Conservation (phyloP, 805 yeast genomes). For the Metschnikowia sp. region DNA sequence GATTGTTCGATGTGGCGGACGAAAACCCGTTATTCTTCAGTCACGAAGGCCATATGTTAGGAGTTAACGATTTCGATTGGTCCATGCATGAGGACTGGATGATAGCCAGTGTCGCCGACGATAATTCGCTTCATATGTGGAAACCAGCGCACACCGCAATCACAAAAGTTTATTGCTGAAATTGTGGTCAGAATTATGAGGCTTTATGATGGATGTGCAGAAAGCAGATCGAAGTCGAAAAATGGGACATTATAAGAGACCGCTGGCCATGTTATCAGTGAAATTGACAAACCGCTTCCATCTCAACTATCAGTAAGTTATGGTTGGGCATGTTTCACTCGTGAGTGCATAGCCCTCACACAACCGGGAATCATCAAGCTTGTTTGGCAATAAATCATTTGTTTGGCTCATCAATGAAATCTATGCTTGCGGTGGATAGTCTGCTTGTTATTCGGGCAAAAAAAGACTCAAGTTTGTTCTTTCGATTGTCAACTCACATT, state of each 20-base stretch:
- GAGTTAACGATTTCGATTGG: slow-evolving; percentile 84
- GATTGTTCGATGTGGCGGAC: slow-evolving; percentile 52
- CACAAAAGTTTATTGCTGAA: not conserved
- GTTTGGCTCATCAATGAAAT: too few species aligned
- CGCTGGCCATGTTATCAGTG: too few species aligned
- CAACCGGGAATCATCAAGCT: too few species aligned
- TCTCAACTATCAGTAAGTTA: not conserved
- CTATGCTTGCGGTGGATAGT: too few species aligned
- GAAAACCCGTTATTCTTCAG: slow-evolving; percentile 46
- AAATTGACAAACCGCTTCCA: too few species aligned
- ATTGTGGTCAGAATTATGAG: too few species aligned
- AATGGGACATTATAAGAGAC: not conserved
- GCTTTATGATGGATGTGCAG: too few species aligned
- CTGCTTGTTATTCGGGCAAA: too few species aligned
- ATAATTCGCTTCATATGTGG: slow-evolving; percentile 87
- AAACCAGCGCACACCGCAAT: slow-evolving; percentile 44
- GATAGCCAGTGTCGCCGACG: slow-evolving; percentile 76
- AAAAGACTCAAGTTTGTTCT: too few species aligned
- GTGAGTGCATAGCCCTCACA: not conserved
- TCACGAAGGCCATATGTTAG: slow-evolving; percentile 87
- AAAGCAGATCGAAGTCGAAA: too few species aligned
- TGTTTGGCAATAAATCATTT: too few species aligned
- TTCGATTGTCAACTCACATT: too few species aligned
- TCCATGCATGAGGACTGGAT: slow-evolving; percentile 66
- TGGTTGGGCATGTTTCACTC: slow-evolving; percentile 2